These are phyloP conservation scores for Tieghemostelium lacteum DNA, from an alignment of 78 protist species.

Conservation along the genomic window DNA sequence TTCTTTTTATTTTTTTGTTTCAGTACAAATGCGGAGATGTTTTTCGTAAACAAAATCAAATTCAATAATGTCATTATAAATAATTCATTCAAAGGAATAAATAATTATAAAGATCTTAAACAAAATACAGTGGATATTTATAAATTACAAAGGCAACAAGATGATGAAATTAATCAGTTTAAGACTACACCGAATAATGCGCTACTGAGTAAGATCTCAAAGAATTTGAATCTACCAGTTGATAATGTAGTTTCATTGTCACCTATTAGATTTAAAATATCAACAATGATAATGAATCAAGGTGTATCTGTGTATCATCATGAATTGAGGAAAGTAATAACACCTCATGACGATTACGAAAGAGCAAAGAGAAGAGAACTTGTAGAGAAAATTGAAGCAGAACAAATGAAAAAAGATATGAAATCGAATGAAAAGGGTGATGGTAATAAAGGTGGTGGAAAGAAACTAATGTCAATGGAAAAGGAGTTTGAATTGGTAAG, in stretches of 20 bases:
- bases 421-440: not conserved
- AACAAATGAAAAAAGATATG: not conserved
- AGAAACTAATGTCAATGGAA: constrained; percentile 18
- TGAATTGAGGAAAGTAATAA: constrained; percentile 21
- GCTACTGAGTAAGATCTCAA: not conserved
- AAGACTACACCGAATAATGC: no score
- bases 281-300: constrained; percentile 9
- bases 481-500: constrained; percentile 5
- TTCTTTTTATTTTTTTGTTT: no score
- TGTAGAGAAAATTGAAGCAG: not conserved
- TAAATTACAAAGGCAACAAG: no score
- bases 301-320: constrained; percentile 65
- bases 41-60: no score
- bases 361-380: constrained; percentile 17
- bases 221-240: not conserved
- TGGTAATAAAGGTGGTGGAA: not conserved
- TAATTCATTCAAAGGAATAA: no score
- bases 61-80: no score
- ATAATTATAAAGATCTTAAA: no score
- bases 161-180: no score
- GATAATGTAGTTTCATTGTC: not conserved
- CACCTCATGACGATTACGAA: constrained; percentile 62
- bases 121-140: no score
- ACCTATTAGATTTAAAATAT: constrained; percentile 29
- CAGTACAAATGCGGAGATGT: no score